These are phyloP conservation scores for Apophysomyces trapeziformis DNA, from an alignment of 371 early-diverging fungal species.

Conservation along the genomic window DNA sequence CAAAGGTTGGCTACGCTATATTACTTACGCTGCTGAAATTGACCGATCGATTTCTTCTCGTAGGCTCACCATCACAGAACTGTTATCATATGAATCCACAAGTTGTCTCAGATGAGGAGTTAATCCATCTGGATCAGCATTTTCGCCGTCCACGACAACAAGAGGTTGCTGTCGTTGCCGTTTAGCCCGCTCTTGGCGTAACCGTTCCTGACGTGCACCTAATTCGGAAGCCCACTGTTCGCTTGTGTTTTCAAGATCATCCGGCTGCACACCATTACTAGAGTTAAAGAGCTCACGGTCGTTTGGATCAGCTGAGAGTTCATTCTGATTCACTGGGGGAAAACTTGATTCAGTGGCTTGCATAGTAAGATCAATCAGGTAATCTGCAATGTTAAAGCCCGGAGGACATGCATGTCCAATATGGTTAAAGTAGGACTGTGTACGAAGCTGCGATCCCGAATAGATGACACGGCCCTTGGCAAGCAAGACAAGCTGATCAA, in stretches of 20 bases:
- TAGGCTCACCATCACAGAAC: constrained; percentile 40
- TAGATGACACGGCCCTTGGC: constrained; percentile 84
- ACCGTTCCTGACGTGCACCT: constrained; percentile 26
- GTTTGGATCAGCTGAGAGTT: background rate
- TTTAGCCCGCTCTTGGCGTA: constrained; percentile 21
- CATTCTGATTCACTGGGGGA: background rate
- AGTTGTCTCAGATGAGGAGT: constrained; percentile 52
- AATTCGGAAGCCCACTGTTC: constrained; percentile 51
- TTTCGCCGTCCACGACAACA: constrained; percentile 33
- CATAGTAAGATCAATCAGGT: constrained; percentile 81
- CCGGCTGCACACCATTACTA: constrained; percentile 10
- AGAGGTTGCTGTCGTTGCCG: constrained; percentile 21
- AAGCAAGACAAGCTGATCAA: constrained; percentile 88
- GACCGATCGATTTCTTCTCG: constrained; percentile 54
- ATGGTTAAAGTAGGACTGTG: constrained; percentile 63
- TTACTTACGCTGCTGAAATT: constrained; percentile 22
- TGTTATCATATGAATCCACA: constrained; percentile 50
- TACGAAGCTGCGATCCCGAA: constrained; percentile 67
- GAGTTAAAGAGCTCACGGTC: constrained; percentile 19
- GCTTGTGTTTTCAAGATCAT: constrained; percentile 44
- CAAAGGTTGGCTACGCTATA: background rate
- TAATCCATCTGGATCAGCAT: constrained; percentile 31
- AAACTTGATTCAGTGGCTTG: constrained; percentile 34
- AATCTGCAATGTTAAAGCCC: constrained; percentile 95
- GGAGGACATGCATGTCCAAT: constrained; percentile 84